Evolutionary conservation across 192 early-diverging fungal species (phyloP).

Genomic region (Backusella westeae): DNA sequence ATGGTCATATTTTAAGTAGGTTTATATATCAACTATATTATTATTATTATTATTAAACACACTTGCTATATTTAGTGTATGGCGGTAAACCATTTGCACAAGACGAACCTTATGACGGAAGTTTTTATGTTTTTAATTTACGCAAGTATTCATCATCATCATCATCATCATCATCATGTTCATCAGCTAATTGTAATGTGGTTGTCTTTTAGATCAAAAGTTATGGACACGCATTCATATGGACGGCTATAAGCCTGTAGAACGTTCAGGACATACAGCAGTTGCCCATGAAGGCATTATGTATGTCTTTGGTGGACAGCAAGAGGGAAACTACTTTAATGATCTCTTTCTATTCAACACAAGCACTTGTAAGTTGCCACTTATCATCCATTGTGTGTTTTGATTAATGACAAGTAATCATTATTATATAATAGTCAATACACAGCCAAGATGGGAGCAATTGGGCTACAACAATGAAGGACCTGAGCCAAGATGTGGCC

Average conservation of each 20-base stretch:
- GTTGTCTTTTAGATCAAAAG: neutral
- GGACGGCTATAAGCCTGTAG: conserved; percentile 36
- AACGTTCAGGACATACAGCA: conserved; percentile 49
- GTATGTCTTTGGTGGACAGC: conserved; percentile 52
- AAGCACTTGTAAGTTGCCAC: conserved; percentile 41
- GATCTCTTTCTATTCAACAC: conserved; percentile 50
- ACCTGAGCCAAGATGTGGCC: conserved; percentile 27
- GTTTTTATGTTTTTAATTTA: conserved; percentile 39
- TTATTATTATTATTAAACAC: neutral
- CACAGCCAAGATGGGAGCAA: conserved; percentile 23
- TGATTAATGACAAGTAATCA: too few species aligned
- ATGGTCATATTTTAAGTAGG: conserved; percentile 45
- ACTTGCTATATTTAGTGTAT: conserved; percentile 23
- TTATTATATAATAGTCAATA: neutral
- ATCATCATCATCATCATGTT: neutral
- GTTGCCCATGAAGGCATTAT: conserved; percentile 43
- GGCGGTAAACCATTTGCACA: conserved; percentile 34
- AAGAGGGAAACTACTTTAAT: conserved; percentile 41
- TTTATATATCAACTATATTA: neutral
- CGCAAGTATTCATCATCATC: conserved; percentile 25
- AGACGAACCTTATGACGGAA: conserved; percentile 33
- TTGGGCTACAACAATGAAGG: conserved; percentile 25
- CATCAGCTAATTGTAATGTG: neutral
- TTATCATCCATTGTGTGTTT: too few species aligned
- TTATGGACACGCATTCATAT: conserved; percentile 43